Evolutionary conservation across 2,329 filamentous ascomycete genomes (phyloP), one percentile per base, ranked within the genome.

Genomic region (Hirsutella minnesotensis): DNA sequence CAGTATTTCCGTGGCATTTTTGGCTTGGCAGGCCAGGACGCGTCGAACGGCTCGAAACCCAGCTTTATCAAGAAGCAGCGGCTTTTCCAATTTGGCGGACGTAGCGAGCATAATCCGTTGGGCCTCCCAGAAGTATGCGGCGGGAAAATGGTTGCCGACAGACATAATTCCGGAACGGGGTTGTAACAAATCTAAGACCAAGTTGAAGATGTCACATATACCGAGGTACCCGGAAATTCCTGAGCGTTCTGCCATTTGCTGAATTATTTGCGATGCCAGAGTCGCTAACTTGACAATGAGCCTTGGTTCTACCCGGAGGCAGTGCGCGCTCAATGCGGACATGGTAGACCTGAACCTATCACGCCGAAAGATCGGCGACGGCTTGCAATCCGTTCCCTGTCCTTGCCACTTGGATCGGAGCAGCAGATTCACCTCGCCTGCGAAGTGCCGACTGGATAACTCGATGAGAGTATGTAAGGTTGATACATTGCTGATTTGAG

Each of bases 31-130:
- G 7, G 73, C 56, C 43, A 81, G 55, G 3, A 79, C 73, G 33
- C 61, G 51, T 31, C 72, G 66, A 37, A 81, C 72, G 4, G 75
- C 69, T 39, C 64, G 63, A 44, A 79, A 82, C 18, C 73, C 72
- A 2, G 52, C 48, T 29, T 62, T 62, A 46, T 68, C 67, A 24
- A 81, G 66, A n/a, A 71, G 52, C 4, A 81, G 56, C 3, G 73
- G 66, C 8, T 64, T 66, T 2, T 66, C 54, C 24, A 76, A 60
- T 3, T 58, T 56, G 20, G 68, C 66, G 0, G 75, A 78, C 53
- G 73, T 63, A 16, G 65, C 61, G 20, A 82, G 56, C 22, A 82
- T 59, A 5, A 66, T 58, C 39, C 66, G 70, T 47, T 80, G 73
- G 0, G 75, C 75, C 43, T 71, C 64, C 78, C 78, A 81, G 30